phyloP scores from a whole-genome alignment of 768 basidiomycete species.

The Pisolithus albus region DNA sequence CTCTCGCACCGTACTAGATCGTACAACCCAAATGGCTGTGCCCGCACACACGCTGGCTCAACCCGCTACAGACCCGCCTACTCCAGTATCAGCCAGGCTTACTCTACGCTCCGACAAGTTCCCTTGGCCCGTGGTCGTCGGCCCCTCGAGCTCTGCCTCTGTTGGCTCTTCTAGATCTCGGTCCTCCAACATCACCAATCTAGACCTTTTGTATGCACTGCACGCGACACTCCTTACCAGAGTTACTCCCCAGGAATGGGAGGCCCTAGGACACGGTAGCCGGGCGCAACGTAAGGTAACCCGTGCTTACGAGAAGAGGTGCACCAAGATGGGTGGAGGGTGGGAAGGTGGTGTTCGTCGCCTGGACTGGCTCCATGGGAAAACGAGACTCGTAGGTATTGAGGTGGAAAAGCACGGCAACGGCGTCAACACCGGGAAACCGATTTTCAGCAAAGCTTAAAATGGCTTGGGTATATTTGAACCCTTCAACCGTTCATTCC shows the following conservation, averaged over 20 bases:
- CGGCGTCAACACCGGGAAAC: conserved; percentile 37
- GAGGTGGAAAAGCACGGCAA: conserved; percentile 45
- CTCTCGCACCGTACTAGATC: conserved; percentile 50
- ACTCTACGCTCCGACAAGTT: conserved; percentile 51
- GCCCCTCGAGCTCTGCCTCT: conserved; percentile 25
- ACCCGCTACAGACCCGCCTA: conserved; percentile 60
- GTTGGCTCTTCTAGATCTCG: conserved; percentile 13
- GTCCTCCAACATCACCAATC: conserved; percentile 43
- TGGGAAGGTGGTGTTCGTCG: conserved; percentile 66
- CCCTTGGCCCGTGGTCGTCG: conserved; percentile 55
- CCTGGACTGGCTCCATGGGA: conserved; percentile 59
- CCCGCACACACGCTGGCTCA: conserved; percentile 51
- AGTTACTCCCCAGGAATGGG: conserved; percentile 64
- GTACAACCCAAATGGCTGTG: conserved; percentile 46
- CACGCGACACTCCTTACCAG: conserved; percentile 48
- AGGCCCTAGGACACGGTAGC: conserved; percentile 47
- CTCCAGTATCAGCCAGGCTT: conserved; percentile 36
- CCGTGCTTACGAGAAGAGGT: conserved; percentile 57
- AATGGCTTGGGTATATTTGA: not conserved
- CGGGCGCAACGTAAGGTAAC: conserved; percentile 53
- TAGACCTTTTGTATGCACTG: conserved; percentile 56
- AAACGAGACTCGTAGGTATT: conserved; percentile 53
- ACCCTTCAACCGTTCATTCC: not conserved
- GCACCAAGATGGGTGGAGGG: conserved; percentile 54
- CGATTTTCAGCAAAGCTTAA: conserved; percentile 42